phyloP scores from a whole-genome alignment of 2,329 filamentous ascomycete species.

The Orbilia brochopaga region DNA sequence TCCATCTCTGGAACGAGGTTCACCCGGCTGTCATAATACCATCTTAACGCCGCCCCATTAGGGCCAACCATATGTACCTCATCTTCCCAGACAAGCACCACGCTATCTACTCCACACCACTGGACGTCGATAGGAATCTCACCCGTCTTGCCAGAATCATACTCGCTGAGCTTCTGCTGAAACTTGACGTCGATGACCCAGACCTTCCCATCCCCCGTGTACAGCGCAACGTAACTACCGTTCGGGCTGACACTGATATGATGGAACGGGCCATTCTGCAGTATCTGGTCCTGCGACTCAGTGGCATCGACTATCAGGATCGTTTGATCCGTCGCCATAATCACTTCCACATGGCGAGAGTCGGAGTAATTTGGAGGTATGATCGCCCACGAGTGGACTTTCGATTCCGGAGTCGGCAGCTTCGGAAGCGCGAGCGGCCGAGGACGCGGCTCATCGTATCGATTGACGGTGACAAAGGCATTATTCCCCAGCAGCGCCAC shows the following conservation, averaged over 20 bases:
- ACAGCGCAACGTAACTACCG: slow-evolving; percentile 84
- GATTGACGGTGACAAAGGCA: slow-evolving; percentile 80
- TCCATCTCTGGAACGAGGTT: slow-evolving; percentile 88
- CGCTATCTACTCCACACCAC: slow-evolving; percentile 95
- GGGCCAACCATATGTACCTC: slow-evolving; percentile 93
- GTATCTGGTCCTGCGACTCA: slow-evolving; percentile 86
- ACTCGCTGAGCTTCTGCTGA: slow-evolving; percentile 87
- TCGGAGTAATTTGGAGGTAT: slow-evolving; percentile 87
- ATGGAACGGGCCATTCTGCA: slow-evolving; percentile 89
- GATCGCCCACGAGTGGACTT: slow-evolving; percentile 85
- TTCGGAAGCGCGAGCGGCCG: slow-evolving; percentile 74
- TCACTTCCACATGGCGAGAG: slow-evolving; percentile 88
- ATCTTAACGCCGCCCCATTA: slow-evolving; percentile 74
- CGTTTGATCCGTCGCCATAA: slow-evolving; percentile 82
- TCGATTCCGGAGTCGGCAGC: slow-evolving; percentile 63
- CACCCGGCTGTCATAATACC: slow-evolving; percentile 88
- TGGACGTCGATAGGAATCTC: slow-evolving; percentile 87
- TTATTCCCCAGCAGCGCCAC: slow-evolving; percentile 91
- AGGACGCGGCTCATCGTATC: slow-evolving; percentile 88
- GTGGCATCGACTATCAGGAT: slow-evolving; percentile 85
- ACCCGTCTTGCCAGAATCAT: slow-evolving; percentile 74
- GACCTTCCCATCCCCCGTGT: slow-evolving; percentile 80
- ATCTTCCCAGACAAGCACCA: slow-evolving; percentile 95
- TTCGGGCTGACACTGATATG: slow-evolving; percentile 91
- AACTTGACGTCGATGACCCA: slow-evolving; percentile 97